Conservation (phyloP, 345 rosid genomes). For the Mangifera indica region DNA sequence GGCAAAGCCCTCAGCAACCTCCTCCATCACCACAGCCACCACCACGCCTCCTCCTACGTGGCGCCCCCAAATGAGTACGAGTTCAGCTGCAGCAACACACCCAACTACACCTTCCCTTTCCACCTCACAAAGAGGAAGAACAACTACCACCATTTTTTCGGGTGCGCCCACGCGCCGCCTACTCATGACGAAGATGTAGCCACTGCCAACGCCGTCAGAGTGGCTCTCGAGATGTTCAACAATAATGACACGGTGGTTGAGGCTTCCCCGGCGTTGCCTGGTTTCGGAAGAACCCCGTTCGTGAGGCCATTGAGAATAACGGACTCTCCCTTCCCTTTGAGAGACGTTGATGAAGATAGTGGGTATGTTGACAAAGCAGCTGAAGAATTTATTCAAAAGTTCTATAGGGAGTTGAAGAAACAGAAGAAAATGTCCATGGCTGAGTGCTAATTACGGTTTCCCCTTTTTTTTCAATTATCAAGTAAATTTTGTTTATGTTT, state of each 20-base stretch:
- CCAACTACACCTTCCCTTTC: slow-evolving; percentile 52
- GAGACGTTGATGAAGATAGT: slow-evolving; percentile 48
- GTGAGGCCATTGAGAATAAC: slow-evolving; percentile 81
- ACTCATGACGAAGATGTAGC: slow-evolving; percentile 52
- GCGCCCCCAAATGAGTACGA: slow-evolving; percentile 52
- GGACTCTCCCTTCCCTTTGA: slow-evolving; percentile 89
- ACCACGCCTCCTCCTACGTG: slow-evolving; percentile 11
- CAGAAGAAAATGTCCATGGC: slow-evolving; percentile 38
- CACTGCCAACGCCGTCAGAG: slow-evolving; percentile 42
- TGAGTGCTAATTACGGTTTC: not conserved
- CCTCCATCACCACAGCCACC: slow-evolving; percentile 48
- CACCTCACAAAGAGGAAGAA: slow-evolving; percentile 38
- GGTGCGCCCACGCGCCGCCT: slow-evolving; percentile 59
- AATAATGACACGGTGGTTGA: slow-evolving; percentile 34
- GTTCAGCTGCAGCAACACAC: slow-evolving; percentile 95
- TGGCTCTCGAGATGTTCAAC: slow-evolving; percentile 59
- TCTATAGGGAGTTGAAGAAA: slow-evolving; percentile 62
- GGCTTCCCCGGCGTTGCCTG: slow-evolving; percentile 77
- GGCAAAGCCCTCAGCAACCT: slow-evolving; percentile 57
- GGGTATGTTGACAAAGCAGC: slow-evolving; percentile 68
- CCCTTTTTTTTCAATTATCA: not conserved
- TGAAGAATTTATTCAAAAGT: slow-evolving; percentile 77
- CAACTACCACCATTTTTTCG: slow-evolving; percentile 46
- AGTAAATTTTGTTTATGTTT: slow-evolving; percentile 6
- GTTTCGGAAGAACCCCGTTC: slow-evolving; percentile 76